Percentiles rank a stretch among this genome's conserved stretches.
Evolutionary conservation across 768 basidiomycete genomes (phyloP).

Genomic region (Phylloporus scabripes): DNA sequence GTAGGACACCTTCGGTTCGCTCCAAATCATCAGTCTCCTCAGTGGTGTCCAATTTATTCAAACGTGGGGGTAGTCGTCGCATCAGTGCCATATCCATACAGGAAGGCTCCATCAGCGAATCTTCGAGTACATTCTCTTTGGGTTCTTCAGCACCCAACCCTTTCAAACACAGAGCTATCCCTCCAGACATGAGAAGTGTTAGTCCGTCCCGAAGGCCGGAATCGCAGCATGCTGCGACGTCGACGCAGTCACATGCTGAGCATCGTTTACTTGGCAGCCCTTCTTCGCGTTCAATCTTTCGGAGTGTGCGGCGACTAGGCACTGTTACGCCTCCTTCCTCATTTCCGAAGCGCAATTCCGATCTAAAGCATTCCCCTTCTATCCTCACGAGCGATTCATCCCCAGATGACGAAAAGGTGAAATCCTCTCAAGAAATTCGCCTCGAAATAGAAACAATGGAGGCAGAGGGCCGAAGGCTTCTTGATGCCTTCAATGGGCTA

Average conservation of each 20-base stretch:
- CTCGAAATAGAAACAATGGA: constrained; percentile 65
- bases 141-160: constrained; percentile 29
- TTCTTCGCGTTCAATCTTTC: constrained; percentile 39
- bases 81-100: constrained; percentile 37
- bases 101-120: constrained; percentile 36
- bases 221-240: constrained; percentile 37
- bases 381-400: constrained; percentile 31
- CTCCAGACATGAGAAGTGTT: constrained; percentile 35
- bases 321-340: constrained; percentile 51
- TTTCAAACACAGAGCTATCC: constrained; percentile 42
- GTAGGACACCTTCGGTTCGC: constrained; percentile 47
- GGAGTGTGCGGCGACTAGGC: constrained; percentile 42
- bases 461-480: constrained; percentile 60
- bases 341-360: constrained; percentile 34
- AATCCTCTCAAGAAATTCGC: constrained; percentile 58
- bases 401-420: constrained; percentile 52
- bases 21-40: constrained; percentile 51
- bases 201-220: constrained; percentile 24
- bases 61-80: constrained; percentile 38
- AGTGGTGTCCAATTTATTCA: constrained; percentile 46
- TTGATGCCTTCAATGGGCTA: constrained; percentile 77
- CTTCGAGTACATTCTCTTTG: constrained; percentile 38
- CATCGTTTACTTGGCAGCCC: constrained; percentile 16
- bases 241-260: constrained; percentile 39
- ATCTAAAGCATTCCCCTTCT: constrained; percentile 34